Base-by-base conservation (phyloP, 352 stramenopile species). In the Aphanomyces invadans region DNA sequence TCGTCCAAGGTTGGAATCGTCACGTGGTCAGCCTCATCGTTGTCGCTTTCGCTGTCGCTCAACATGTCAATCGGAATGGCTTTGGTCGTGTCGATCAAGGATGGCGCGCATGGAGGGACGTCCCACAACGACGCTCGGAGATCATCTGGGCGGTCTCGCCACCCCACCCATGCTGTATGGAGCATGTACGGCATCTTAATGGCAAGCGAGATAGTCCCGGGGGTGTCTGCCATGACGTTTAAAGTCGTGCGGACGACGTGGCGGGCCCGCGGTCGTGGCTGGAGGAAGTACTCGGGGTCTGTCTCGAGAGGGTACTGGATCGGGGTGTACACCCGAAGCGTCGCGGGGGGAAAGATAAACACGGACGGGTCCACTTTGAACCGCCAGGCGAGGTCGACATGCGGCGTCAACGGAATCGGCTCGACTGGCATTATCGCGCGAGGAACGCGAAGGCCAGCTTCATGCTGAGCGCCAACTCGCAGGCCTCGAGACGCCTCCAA, bases 41-140 rank as follows among this genome's bases (percentile, higher is more conserved):
- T 76, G 36, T 91, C 83, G 65, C 81, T 92, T 39, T 92, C 83
- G 53, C 83, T 92, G 61, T 92, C 83, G 3, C 81, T 90, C 39
- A 92, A 73, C 66, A 57, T 74, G 9, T 78, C 71, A 5, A 92
- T 73, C 53, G 84, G 74, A 46, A 78, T 74, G 0, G 74, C 45
- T n/a, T 63, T 21, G 9, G 60, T 11, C 46, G 56, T 38, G 21
- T 71, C 73, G 17, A 88, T 62, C 17, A 57, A n/a, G 17, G 46
- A 33, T 1, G 80, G 80, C 9, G 81, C 74, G 11, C 69, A 68
- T 11, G 62, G 62, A 12, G 52, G 69, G 9, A 81, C 63, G 44
- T 78, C 70, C 83, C 83, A 92, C 15, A 86, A 72, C 45, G 74
- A n/a, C n/a, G n/a, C n/a, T n/a, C 66, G n/a, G 52, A 44, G n/a